A percentile compares a stretch with the other conserved stretches of the same genome.
phyloP scores from a whole-genome alignment of 148 eudicot species.

The Camellia lanceoleosa region DNA sequence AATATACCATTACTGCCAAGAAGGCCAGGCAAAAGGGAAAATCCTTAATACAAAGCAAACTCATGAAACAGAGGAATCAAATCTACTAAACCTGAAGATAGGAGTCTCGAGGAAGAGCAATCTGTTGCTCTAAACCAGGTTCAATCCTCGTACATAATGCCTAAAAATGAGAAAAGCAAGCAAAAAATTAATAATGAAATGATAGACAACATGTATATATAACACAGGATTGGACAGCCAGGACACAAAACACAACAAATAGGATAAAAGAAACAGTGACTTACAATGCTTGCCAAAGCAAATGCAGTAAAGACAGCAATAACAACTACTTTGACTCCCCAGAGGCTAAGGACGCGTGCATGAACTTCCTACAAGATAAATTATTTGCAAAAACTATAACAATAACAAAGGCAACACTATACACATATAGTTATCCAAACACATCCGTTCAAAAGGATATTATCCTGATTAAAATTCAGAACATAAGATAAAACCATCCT shows the following conservation, averaged over 20 bases:
- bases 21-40: constrained; percentile 7
- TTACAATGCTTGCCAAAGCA: constrained; percentile 91
- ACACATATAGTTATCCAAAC: neutral
- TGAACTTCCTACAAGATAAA: constrained; percentile 69
- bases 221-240: neutral
- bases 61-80: constrained; percentile 5
- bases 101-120: constrained; percentile 95
- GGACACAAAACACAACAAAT: neutral
- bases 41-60: neutral
- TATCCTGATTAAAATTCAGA: neutral
- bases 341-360: constrained; percentile 72
- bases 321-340: constrained; percentile 81
- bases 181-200: neutral
- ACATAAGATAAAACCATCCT: neutral
- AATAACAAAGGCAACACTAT: neutral
- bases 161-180: constrained; percentile 30
- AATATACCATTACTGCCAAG: constrained; percentile 10
- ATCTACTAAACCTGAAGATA: constrained; percentile 79
- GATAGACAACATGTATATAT: neutral
- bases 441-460: neutral
- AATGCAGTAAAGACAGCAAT: constrained; percentile 66
- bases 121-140: constrained; percentile 97
- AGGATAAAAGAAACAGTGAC: constrained; percentile 20
- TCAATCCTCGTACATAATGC: constrained; percentile 93
- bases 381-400: neutral